Evolutionary conservation across 768 basidiomycete genomes (phyloP), one percentile per base, ranked within the genome.

Genomic region (Scleroderma bovista): DNA sequence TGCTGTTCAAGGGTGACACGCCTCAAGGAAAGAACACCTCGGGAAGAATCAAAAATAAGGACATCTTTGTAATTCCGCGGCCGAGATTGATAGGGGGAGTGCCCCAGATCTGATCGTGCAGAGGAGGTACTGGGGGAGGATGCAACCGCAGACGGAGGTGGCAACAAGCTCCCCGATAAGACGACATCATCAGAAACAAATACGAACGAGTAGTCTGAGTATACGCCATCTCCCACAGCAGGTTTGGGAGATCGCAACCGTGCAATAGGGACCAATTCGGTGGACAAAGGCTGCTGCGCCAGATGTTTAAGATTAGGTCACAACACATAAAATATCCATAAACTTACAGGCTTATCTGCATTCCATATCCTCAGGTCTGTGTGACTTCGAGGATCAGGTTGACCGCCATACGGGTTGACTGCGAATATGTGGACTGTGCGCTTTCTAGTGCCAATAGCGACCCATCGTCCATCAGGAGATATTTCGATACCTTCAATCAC

Each of bases 341-440:
- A 46, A 48, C 75, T 72, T 52, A 69, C 83, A 37, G 78, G 56
- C 43, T 75, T 73, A 4, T 68, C 64, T 2, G 67, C 65, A 55
- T 90, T 86, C 60, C 69, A 63, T 0, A 88, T 81, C 58, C 70
- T 69, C 6, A 77, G 79, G 33, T 77, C 73, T 48, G 83, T 56
- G 66, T 87, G 83, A 44, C 85, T 83, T 31, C 64, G 63, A 29
- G 78, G 66, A 67, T 89, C 83, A 2, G 84, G 71, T 31, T 71
- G 72, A 3, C 90, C 86, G 1, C 88, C 90, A 51, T 83, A 83
- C 4, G 88, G 88, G 61, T 90, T 86, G 8, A 83, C 71, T 8
- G 84, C 79, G 60, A 89, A 92, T 1, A 91, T 68, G 66, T 92
- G 88, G 19, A 83, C 66, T 0, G 80, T 86, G 50, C 80, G 64